phyloP scores from a whole-genome alignment of 129 eudicot genomes.

The Chrysanthemum seticuspe region DNA sequence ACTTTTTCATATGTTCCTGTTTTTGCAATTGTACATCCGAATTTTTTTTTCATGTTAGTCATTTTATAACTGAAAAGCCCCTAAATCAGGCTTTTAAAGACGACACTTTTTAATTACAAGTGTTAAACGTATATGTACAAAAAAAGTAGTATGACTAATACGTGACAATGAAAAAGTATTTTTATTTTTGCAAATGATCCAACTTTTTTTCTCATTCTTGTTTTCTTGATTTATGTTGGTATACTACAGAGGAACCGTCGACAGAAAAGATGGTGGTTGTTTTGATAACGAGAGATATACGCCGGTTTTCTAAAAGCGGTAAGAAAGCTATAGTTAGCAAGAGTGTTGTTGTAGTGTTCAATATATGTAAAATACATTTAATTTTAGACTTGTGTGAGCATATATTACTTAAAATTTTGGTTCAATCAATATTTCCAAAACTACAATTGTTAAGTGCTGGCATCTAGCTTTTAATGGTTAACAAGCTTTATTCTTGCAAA shows the following conservation, averaged over 20 bases:
- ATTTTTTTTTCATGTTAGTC: background rate
- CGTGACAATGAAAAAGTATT: too few relatives aligned
- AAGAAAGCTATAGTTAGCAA: background rate
- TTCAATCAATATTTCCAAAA: background rate
- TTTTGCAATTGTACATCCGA: background rate
- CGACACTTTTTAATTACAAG: too few relatives aligned
- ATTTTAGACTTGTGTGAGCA: background rate
- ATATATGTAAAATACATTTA: slow-evolving; percentile 19
- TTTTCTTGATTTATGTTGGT: background rate
- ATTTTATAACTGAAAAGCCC: too few relatives aligned
- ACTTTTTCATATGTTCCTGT: too few relatives aligned
- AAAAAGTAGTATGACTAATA: too few relatives aligned
- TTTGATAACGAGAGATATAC: slow-evolving; percentile 13
- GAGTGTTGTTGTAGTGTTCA: slow-evolving; percentile 16
- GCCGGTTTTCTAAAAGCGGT: background rate
- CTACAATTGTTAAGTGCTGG: background rate
- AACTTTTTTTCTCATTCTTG: too few relatives aligned
- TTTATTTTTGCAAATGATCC: too few relatives aligned
- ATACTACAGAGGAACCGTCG: slow-evolving; percentile 25
- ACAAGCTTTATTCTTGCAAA: background rate
- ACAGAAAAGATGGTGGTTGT: slow-evolving; percentile 35
- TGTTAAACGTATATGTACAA: too few relatives aligned
- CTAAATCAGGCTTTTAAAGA: too few relatives aligned
- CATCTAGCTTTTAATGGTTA: background rate
- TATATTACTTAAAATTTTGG: slow-evolving; percentile 9